Conservation (phyloP, 1,139 yeast species). For the Dujonia santamariae region DNA sequence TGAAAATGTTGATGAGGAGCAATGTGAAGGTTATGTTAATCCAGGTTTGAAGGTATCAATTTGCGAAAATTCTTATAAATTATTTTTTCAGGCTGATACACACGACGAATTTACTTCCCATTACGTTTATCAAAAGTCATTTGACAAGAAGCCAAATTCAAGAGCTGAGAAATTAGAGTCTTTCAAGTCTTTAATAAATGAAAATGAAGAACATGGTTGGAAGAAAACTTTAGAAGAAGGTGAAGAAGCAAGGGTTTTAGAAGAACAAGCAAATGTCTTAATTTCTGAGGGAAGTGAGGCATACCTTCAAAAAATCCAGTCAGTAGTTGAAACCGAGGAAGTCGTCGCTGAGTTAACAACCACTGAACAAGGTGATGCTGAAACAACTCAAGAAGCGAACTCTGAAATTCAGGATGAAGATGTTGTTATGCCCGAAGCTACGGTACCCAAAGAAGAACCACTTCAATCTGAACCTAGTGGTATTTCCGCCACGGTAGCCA, state of each 20-base stretch:
- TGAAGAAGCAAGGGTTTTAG: conserved; percentile 19
- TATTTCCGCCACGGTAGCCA: not conserved
- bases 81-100: conserved; percentile 80
- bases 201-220: conserved; percentile 39
- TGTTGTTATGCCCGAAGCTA: not conserved
- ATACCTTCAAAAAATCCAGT: conserved; percentile 19
- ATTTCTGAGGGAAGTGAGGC: conserved; percentile 33
- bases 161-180: conserved; percentile 13
- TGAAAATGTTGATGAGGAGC: conserved; percentile 56
- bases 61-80: conserved; percentile 72
- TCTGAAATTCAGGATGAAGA: conserved; percentile 10
- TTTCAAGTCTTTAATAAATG: conserved; percentile 21
- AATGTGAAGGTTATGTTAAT: conserved; percentile 61
- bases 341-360: conserved; percentile 9
- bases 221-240: conserved; percentile 27
- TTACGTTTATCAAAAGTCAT: conserved; percentile 37
- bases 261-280: conserved; percentile 23
- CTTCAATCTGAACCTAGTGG: not conserved
- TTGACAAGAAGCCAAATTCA: conserved; percentile 25
- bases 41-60: conserved; percentile 81
- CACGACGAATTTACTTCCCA: conserved; percentile 75
- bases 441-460: not conserved
- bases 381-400: conserved; percentile 7
- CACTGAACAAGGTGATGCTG: conserved; percentile 8
- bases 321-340: conserved; percentile 15